These are phyloP conservation scores for Cercospora beticola DNA, from an alignment of 2,329 filamentous ascomycete species.

Conservation along the genomic window DNA sequence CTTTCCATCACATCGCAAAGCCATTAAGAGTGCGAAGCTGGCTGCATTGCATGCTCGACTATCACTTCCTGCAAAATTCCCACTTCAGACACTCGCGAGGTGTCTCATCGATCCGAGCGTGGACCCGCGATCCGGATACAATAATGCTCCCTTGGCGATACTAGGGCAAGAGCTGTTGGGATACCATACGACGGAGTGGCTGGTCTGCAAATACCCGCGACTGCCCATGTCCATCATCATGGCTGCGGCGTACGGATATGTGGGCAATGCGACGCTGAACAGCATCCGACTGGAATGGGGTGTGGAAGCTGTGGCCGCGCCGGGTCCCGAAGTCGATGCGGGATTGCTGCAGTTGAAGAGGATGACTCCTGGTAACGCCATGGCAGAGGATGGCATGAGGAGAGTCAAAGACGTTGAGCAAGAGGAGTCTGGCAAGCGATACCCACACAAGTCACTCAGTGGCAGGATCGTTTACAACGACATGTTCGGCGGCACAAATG, in stretches of 20 bases:
- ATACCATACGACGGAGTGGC: constrained; percentile 85
- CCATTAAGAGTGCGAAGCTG: constrained; percentile 78
- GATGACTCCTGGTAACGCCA: constrained; percentile 44
- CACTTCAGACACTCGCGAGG: constrained; percentile 80
- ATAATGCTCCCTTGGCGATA: constrained; percentile 80
- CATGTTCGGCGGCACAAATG: constrained; percentile 71
- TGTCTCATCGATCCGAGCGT: constrained; percentile 83
- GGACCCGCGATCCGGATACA: constrained; percentile 75
- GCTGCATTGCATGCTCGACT: constrained; percentile 89
- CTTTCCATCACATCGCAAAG: constrained; percentile 40
- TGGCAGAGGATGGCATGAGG: constrained; percentile 35
- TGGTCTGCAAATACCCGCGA: constrained; percentile 86
- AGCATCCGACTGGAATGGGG: constrained; percentile 83
- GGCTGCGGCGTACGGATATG: constrained; percentile 80
- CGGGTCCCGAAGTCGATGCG: constrained; percentile 87
- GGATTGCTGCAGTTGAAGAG: constrained; percentile 79
- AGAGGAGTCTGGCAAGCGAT: constrained; percentile 39
- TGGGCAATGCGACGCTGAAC: constrained; percentile 71
- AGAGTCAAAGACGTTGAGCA: constrained; percentile 37
- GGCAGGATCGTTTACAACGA: constrained; percentile 79
- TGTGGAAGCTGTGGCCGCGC: constrained; percentile 80
- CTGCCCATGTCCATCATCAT: constrained; percentile 86
- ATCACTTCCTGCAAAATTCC: constrained; percentile 75
- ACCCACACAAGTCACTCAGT: constrained; percentile 48
- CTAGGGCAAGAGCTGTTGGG: constrained; percentile 80